Conservation (phyloP, 2,329 filamentous ascomycete genomes). For the Fusarium papillatum region DNA sequence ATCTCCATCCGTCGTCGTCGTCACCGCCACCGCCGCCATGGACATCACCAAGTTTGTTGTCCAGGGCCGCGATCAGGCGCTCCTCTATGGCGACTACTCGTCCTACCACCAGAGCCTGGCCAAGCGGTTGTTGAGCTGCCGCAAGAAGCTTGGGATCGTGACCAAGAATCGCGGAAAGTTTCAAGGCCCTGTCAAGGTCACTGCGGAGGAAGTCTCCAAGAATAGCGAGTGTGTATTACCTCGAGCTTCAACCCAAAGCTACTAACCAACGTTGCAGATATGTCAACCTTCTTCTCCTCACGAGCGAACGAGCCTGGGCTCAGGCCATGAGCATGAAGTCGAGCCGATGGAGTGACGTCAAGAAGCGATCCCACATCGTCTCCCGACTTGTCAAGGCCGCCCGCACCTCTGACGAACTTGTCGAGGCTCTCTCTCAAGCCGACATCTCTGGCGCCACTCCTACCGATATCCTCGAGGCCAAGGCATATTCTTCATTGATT, state of each 20-base stretch:
- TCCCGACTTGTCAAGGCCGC: conserved; percentile 88
- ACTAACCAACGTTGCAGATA: conserved; percentile 64
- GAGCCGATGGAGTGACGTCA: conserved; percentile 78
- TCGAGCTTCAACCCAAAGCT: background rate
- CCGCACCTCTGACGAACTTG: conserved; percentile 76
- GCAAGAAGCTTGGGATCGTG: conserved; percentile 87
- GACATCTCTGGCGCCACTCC: conserved; percentile 74
- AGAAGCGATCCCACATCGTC: conserved; percentile 89
- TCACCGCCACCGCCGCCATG: conserved; percentile 65
- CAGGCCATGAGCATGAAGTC: conserved; percentile 97
- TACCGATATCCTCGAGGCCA: conserved; percentile 85
- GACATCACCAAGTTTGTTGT: conserved; percentile 91
- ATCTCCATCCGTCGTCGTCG: background rate
- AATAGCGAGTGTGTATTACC: conserved; percentile 77
- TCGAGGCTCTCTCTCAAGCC: conserved; percentile 74
- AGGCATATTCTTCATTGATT: conserved; percentile 85
- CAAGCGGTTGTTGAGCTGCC: conserved; percentile 84
- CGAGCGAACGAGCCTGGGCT: conserved; percentile 93
- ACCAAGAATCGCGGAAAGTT: conserved; percentile 92
- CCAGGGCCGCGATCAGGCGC: conserved; percentile 83
- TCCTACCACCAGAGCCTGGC: conserved; percentile 86
- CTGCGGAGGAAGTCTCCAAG: conserved; percentile 79
- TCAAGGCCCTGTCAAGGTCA: conserved; percentile 76
- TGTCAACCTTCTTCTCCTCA: conserved; percentile 84
- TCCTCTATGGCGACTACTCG: conserved; percentile 90